These are phyloP conservation scores for Haplosporangium sp. DNA, from an alignment of 371 early-diverging fungal genomes.

Conservation along the genomic window DNA sequence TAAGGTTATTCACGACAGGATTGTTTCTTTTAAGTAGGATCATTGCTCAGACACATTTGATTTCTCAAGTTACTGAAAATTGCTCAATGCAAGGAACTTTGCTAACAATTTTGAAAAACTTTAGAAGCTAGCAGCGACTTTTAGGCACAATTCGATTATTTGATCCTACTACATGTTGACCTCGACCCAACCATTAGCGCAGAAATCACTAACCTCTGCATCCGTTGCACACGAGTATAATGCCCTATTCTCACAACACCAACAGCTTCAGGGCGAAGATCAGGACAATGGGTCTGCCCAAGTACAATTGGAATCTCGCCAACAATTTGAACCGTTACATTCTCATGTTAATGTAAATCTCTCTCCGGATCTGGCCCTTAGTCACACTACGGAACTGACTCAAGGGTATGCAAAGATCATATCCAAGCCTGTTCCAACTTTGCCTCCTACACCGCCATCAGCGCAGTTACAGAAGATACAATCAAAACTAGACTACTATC, in stretches of 20 bases:
- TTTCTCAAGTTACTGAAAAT: no score
- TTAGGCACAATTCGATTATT: no score
- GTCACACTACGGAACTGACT: neutral
- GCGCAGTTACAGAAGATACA: constrained; percentile 6
- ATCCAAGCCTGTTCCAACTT: neutral
- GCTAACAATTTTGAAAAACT: no score
- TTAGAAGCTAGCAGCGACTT: no score
- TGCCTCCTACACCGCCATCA: neutral
- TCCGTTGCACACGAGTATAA: constrained; percentile 2
- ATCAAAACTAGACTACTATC: constrained; percentile 4
- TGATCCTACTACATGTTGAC: constrained; percentile 14
- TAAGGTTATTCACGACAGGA: no score
- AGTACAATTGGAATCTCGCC: constrained; percentile 11
- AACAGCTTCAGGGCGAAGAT: neutral
- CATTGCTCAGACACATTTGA: no score
- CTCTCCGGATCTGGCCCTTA: neutral
- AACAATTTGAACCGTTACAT: neutral
- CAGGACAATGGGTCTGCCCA: neutral
- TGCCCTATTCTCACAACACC: constrained; percentile 9
- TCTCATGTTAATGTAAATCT: neutral
- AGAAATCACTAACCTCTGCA: constrained; percentile 9
- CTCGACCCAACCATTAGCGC: constrained; percentile 23
- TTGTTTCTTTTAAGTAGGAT: no score
- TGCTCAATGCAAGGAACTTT: no score
- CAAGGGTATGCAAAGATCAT: neutral